Conservation (phyloP, 495 filamentous ascomycete species). For the Xylaria cubensis region DNA sequence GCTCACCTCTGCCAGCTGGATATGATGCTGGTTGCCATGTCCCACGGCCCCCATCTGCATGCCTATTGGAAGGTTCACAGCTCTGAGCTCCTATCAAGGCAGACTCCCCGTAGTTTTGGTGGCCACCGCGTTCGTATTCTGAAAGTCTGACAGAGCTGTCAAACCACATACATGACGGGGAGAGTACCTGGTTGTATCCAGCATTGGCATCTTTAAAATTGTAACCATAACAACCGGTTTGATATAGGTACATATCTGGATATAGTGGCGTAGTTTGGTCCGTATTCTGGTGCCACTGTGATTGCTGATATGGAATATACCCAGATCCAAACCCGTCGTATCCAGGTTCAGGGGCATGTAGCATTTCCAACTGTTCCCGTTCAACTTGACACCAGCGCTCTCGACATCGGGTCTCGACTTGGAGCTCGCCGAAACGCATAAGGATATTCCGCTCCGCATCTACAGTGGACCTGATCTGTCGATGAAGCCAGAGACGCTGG, state of each 20-base stretch:
- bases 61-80: not conserved
- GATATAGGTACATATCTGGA: not conserved
- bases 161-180: not conserved
- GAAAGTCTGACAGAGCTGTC: not conserved
- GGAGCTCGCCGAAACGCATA: constrained; percentile 50
- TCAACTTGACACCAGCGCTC: constrained; percentile 46
- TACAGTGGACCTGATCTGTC: constrained; percentile 43
- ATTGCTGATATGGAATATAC: not conserved
- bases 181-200: not conserved
- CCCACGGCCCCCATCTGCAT: not conserved
- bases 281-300: not conserved
- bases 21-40: not conserved
- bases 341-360: constrained; percentile 20
- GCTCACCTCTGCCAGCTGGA: not conserved
- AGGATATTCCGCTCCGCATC: constrained; percentile 50
- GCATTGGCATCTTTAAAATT: not conserved
- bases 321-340: not conserved
- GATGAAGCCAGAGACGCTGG: constrained; percentile 36
- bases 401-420: constrained; percentile 49
- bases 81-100: not conserved
- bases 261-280: not conserved
- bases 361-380: constrained; percentile 21
- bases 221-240: not conserved
- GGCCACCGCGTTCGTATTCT: not conserved
- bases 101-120: not conserved